Evolutionary conservation across 2,329 filamentous ascomycete genomes (phyloP).

Genomic region (Penicillium frequentans): DNA sequence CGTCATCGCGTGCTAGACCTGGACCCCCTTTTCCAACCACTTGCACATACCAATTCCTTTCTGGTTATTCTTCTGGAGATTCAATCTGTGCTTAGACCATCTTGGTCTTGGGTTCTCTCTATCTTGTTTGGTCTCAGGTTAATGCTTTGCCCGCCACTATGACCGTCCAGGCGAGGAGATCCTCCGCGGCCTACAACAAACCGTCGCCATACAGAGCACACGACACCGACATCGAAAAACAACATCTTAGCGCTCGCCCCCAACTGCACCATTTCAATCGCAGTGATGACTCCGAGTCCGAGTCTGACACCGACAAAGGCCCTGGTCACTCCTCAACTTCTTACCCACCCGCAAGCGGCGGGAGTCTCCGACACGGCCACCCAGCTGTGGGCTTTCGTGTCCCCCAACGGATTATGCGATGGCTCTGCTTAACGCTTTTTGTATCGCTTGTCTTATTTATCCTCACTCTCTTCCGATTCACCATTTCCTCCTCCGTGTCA

Average conservation of each 20-base stretch:
- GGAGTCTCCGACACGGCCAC: constrained; percentile 35
- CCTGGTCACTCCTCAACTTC: constrained; percentile 55
- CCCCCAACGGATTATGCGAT: constrained; percentile 72
- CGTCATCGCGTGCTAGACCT: constrained; percentile 12
- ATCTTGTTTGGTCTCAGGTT: constrained; percentile 15
- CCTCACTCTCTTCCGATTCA: constrained; percentile 70
- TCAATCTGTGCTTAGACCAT: background rate
- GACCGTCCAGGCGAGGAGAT: constrained; percentile 33
- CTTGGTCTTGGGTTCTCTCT: background rate
- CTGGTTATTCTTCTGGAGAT: background rate
- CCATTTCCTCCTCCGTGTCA: constrained; percentile 49
- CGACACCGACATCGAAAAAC: constrained; percentile 37
- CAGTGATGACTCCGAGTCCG: constrained; percentile 20
- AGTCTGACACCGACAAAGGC: constrained; percentile 22
- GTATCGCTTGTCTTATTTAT: constrained; percentile 74
- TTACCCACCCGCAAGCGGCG: constrained; percentile 43
- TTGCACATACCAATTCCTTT: background rate
- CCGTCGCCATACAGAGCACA: constrained; percentile 21
- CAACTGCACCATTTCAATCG: constrained; percentile 23
- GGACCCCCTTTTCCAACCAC: constrained; percentile 2
- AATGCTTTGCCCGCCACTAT: constrained; percentile 25
- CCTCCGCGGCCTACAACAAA: constrained; percentile 28
- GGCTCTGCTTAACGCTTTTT: constrained; percentile 71
- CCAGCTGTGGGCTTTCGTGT: constrained; percentile 56
- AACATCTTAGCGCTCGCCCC: constrained; percentile 20